Conservation (phyloP, 352 stramenopile genomes). For the Plasmopara viticola region DNA sequence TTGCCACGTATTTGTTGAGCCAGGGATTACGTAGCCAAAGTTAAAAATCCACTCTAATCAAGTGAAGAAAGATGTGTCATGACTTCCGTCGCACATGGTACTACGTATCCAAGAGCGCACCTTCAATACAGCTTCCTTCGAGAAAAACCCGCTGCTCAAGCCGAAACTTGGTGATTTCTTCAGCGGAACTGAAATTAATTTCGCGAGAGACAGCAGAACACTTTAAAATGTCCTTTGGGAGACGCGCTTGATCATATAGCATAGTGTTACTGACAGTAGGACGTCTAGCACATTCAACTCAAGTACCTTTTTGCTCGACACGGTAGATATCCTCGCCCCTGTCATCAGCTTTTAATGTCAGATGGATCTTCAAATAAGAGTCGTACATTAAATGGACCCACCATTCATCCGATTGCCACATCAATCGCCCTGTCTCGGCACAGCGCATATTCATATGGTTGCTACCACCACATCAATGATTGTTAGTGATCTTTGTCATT, state of each 20-base stretch:
- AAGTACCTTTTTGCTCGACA: conserved; percentile 63
- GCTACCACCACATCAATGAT: conserved; percentile 23
- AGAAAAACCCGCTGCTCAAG: conserved; percentile 91
- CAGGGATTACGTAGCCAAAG: conserved; percentile 94
- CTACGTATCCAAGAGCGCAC: conserved; percentile 18
- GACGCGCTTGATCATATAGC: conserved; percentile 20
- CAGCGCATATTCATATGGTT: conserved; percentile 89
- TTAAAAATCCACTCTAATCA: conserved; percentile 90
- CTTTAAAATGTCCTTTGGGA: conserved; percentile 84
- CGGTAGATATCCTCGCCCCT: conserved; percentile 66
- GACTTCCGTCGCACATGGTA: not conserved
- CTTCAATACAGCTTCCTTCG: conserved; percentile 86
- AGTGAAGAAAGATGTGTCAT: not conserved
- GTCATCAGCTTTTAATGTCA: not conserved
- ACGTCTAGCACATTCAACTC: not conserved
- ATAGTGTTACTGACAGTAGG: not conserved
- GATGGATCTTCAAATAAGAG: not conserved
- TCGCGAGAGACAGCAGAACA: conserved; percentile 89
- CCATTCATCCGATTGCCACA: conserved; percentile 85
- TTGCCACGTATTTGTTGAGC: conserved; percentile 94
- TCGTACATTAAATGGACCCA: conserved; percentile 4
- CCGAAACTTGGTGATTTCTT: conserved; percentile 89
- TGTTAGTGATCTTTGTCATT: not conserved
- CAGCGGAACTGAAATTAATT: conserved; percentile 90
- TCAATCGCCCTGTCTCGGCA: conserved; percentile 63